These are phyloP conservation scores for Circinella umbellata DNA, from an alignment of 371 early-diverging fungal genomes.

Conservation along the genomic window DNA sequence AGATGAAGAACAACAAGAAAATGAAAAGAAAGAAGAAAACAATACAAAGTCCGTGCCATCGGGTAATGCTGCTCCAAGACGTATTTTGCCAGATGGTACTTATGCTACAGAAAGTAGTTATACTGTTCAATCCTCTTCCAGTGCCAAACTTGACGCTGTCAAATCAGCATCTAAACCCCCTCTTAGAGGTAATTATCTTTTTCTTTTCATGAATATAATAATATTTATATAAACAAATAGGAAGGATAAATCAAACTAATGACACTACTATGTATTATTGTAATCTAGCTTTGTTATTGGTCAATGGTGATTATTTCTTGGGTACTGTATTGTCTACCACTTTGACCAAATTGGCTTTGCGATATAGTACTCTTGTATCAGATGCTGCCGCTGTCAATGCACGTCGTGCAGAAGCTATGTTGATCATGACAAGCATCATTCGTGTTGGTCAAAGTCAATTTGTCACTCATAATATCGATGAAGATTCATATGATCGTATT, in stretches of 20 bases:
- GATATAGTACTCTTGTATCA: slow-evolving; percentile 58
- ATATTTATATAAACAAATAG: background rate
- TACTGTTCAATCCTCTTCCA: slow-evolving; percentile 45
- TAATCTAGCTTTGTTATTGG: slow-evolving; percentile 64
- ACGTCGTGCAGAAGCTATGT: slow-evolving; percentile 90
- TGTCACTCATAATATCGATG: slow-evolving; percentile 87
- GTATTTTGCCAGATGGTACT: slow-evolving; percentile 95
- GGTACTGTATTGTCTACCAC: slow-evolving; percentile 89
- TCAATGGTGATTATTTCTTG: slow-evolving; percentile 92
- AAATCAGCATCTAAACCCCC: slow-evolving; percentile 80
- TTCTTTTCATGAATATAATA: background rate
- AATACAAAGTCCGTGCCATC: slow-evolving; percentile 40
- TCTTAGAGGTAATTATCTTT: slow-evolving; percentile 52
- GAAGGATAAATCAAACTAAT: background rate
- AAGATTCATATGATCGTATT: slow-evolving; percentile 94
- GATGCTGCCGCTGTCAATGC: slow-evolving; percentile 69
- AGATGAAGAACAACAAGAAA: slow-evolving; percentile 41
- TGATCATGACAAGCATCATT: slow-evolving; percentile 95
- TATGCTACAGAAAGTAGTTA: slow-evolving; percentile 95
- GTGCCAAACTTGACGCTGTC: slow-evolving; percentile 61
- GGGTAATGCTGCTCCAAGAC: slow-evolving; percentile 61
- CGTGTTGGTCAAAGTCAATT: slow-evolving; percentile 92
- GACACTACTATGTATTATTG: background rate
- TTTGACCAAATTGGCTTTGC: slow-evolving; percentile 87
- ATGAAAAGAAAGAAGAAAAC: slow-evolving; percentile 32